These are phyloP conservation scores for Leptographium wingfieldii DNA, from an alignment of 2,329 filamentous ascomycete genomes.

Conservation along the genomic window DNA sequence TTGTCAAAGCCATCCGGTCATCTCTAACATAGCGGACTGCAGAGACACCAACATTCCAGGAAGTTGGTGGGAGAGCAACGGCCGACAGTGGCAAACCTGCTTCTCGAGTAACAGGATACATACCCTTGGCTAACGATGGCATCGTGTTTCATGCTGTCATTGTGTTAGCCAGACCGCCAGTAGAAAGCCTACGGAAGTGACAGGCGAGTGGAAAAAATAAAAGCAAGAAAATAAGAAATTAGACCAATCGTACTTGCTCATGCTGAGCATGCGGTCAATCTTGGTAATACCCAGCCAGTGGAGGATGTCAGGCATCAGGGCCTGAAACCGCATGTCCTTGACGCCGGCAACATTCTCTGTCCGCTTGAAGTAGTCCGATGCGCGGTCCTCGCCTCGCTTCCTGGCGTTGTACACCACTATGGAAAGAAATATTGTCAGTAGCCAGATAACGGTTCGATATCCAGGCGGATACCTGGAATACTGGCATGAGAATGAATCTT, in stretches of 20 bases:
- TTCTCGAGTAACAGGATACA: conserved; percentile 14
- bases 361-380: conserved; percentile 88
- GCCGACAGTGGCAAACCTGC: no score
- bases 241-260: conserved; percentile 65
- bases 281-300: conserved; percentile 98
- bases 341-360: conserved; percentile 98
- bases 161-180: conserved; percentile 1
- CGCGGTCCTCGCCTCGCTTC: conserved; percentile 66
- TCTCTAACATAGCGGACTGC: no score
- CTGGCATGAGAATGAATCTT: neutral
- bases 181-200: neutral
- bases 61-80: neutral
- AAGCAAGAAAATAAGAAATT: neutral
- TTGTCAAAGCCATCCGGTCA: no score
- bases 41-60: neutral
- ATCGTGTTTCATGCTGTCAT: conserved; percentile 71
- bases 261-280: conserved; percentile 96
- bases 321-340: conserved; percentile 95
- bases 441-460: neutral
- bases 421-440: neutral
- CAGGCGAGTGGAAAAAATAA: neutral
- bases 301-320: conserved; percentile 92
- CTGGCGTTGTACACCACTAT: conserved; percentile 62
- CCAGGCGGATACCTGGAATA: no score
- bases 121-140: conserved; percentile 74